Conservation (phyloP, 768 basidiomycete species). For the Tricholoma furcatifolium region DNA sequence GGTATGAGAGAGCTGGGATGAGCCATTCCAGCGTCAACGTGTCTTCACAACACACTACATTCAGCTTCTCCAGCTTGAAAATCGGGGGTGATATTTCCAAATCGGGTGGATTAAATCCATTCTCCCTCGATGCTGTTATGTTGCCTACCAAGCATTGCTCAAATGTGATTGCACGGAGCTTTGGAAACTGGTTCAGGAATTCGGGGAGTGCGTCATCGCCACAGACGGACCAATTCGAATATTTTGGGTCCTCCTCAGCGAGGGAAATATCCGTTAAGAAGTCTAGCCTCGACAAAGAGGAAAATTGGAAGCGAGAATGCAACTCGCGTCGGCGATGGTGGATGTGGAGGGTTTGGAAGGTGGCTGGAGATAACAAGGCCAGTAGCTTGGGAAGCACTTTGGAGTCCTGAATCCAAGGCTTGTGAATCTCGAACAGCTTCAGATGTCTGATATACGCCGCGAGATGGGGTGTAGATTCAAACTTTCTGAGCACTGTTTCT, state of each 20-base stretch:
- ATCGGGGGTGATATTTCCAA: neutral
- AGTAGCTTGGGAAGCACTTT: slow-evolving; percentile 5
- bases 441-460: slow-evolving; percentile 9
- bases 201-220: slow-evolving; percentile 11
- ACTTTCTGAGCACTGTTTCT: neutral
- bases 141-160: slow-evolving; percentile 2
- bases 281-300: slow-evolving; percentile 6
- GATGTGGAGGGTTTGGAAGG: slow-evolving; percentile 10
- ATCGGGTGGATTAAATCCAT: neutral
- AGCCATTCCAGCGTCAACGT: slow-evolving; percentile 6
- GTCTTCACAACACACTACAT: neutral
- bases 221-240: no score
- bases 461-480: slow-evolving; percentile 9
- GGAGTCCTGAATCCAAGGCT: slow-evolving; percentile 14
- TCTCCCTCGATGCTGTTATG: neutral
- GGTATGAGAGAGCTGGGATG: slow-evolving; percentile 8
- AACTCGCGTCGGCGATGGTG: slow-evolving; percentile 1
- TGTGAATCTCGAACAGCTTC: slow-evolving; percentile 5
- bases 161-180: slow-evolving; percentile 12
- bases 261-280: slow-evolving; percentile 9
- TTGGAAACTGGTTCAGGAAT: slow-evolving; percentile 14
- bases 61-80: slow-evolving; percentile 3
- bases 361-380: slow-evolving; percentile 6
- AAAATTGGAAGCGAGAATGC: slow-evolving; percentile 7
- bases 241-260: neutral